Base-by-base conservation (phyloP, 2,329 filamentous ascomycete species). In the Graphilbum ipis-grandicollis region DNA sequence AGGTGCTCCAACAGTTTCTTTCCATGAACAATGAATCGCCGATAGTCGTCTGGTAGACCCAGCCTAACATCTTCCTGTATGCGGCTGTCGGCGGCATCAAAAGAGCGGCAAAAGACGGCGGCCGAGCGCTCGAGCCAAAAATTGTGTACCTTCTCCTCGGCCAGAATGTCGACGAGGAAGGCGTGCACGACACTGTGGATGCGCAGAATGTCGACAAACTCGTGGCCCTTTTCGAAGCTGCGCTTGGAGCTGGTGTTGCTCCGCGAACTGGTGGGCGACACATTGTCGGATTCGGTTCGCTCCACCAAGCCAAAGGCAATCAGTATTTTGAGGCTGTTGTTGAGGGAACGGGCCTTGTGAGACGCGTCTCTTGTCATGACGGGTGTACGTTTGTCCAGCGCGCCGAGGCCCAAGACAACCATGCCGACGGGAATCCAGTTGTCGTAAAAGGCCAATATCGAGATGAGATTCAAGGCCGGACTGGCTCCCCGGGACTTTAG, bases 341-440 rank as follows among this genome's bases (percentile, higher is more conserved):
- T 66, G 5, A 65, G 47, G 2, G 54, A 60, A 10, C 44, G 46
- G 34, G 47, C 54, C 10, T 50, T 46, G 19, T 52, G 55, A 4
- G 52, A 50, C 0, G 51, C 48, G 18, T 65, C 61, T 5, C 49
- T 48, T 0, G 62, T 59, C 46, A 60, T 63, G 30, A 68, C 55
- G 0, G 62, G 62, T 2, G 65, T 63, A 22, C 52, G 47, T 21
- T 55, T 59, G 43, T 65, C 61, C 5, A 68, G 51, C 1, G 56
- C 60, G 33, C 56, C 55, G 1, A 65, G 51, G 51, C 74, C 75
- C 14, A 78, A 56, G 22, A 57, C 57, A 12, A 81, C 55, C 60
- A 82, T 68, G 38, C 75, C 74, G 18, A 80, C 71, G 0, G 77
- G 77, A 5, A 79, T 60, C 39, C 73, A 64, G 38, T 73, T 71